A percentile compares a stretch with the other conserved stretches of the same genome.
Evolutionary conservation across 2,329 filamentous ascomycete species (phyloP).

Genomic region (Hypomyces rosellus): DNA sequence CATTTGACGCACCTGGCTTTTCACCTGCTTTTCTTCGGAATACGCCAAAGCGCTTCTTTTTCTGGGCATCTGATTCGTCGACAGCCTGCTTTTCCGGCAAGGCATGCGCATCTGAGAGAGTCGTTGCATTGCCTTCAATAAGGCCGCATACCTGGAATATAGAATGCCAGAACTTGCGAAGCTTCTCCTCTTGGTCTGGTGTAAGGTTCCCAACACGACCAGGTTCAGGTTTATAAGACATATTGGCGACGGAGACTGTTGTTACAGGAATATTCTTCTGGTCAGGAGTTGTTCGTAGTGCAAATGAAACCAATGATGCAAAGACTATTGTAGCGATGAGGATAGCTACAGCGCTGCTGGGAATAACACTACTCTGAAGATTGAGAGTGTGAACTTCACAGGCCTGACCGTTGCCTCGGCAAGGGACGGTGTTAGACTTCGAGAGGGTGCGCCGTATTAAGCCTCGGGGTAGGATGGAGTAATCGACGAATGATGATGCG

Average conservation of each 20-base stretch:
- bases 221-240: slow-evolving; percentile 37
- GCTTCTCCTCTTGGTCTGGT: slow-evolving; percentile 79
- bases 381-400: not conserved
- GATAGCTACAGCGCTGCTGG: slow-evolving; percentile 1
- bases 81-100: slow-evolving; percentile 1
- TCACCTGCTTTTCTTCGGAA: slow-evolving; percentile 60
- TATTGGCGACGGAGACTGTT: not conserved
- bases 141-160: slow-evolving; percentile 72
- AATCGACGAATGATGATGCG: not conserved
- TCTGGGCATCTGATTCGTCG: slow-evolving; percentile 44
- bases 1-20: not conserved
- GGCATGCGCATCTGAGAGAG: slow-evolving; percentile 17
- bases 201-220: slow-evolving; percentile 84
- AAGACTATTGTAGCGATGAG: not conserved
- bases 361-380: slow-evolving; percentile 1
- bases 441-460: too few species aligned
- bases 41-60: slow-evolving; percentile 67
- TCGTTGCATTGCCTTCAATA: slow-evolving; percentile 16
- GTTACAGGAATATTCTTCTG: not conserved
- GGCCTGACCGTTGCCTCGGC: not conserved
- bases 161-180: slow-evolving; percentile 78
- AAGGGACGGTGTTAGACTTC: too few species aligned
- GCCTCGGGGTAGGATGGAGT: not conserved
- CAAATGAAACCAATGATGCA: not conserved
- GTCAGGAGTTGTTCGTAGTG: not conserved